phyloP scores from a whole-genome alignment of 2,329 filamentous ascomycete species.

The Ilyonectria robusta region DNA sequence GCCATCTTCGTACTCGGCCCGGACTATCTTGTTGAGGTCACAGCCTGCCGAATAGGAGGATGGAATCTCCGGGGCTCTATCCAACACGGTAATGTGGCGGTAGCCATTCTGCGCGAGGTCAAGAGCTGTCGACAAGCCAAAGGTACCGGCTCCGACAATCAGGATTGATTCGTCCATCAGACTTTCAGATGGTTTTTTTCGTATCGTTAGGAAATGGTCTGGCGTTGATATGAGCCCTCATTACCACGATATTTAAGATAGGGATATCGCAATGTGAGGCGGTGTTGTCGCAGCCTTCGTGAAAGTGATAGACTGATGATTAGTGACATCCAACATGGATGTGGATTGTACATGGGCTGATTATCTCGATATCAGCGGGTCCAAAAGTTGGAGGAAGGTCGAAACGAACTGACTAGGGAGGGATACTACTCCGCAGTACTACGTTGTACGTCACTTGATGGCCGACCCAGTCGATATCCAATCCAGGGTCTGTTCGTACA shows the following conservation, averaged over 20 bases:
- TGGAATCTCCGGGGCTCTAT: slow-evolving; percentile 32
- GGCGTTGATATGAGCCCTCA: background rate
- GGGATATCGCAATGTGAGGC: background rate
- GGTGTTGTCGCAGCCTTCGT: background rate
- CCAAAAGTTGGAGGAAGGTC: background rate
- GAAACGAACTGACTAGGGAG: background rate
- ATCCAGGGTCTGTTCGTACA: background rate
- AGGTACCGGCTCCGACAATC: slow-evolving; percentile 51
- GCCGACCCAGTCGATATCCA: background rate
- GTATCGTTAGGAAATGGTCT: background rate
- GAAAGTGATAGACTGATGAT: background rate
- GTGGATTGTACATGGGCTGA: background rate
- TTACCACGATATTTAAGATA: background rate
- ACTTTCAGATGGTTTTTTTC: background rate
- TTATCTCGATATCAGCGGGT: slow-evolving; percentile 1
- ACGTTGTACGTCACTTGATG: background rate
- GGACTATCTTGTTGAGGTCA: slow-evolving; percentile 73
- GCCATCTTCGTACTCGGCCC: slow-evolving; percentile 69
- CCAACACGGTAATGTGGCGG: slow-evolving; percentile 54
- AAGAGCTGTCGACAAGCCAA: slow-evolving; percentile 49
- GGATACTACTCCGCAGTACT: background rate
- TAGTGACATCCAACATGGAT: background rate
- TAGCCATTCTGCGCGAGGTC: slow-evolving; percentile 47
- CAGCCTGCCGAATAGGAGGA: slow-evolving; percentile 63
- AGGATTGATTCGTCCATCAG: slow-evolving; percentile 21